A percentile compares a stretch with the other conserved stretches of the same genome.
Evolutionary conservation across 352 stramenopile genomes (phyloP).

Genomic region (Chrysophaeum taylorii): DNA sequence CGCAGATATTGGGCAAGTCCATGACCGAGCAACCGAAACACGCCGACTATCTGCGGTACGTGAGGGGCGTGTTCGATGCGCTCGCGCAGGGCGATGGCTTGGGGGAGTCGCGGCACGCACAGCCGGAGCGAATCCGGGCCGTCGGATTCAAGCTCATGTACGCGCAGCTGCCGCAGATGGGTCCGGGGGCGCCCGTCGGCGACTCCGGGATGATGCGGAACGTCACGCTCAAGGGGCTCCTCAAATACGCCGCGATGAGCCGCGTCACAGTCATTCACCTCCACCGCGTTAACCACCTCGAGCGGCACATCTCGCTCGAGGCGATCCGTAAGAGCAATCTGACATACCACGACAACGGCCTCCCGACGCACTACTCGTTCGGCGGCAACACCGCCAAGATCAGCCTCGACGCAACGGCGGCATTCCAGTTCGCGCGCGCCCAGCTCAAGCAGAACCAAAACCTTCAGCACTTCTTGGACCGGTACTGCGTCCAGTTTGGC

Average conservation of each 20-base stretch:
- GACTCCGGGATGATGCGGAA: background rate
- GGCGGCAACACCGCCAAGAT: too few relatives aligned
- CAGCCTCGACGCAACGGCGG: background rate
- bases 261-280: background rate
- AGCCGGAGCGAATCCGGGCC: background rate
- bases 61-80: background rate
- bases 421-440: background rate
- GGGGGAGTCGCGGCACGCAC: background rate
- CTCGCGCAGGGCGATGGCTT: background rate
- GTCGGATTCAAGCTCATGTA: conserved; percentile 11
- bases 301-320: background rate
- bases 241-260: background rate
- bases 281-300: background rate
- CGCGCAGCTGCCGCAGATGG: background rate
- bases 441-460: background rate
- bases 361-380: too few relatives aligned
- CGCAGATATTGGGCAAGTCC: background rate
- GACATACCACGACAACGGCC: background rate
- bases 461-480: conserved; percentile 5
- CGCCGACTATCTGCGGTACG: background rate
- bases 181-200: background rate
- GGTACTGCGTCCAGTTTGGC: background rate
- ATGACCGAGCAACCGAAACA: background rate
- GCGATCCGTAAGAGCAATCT: background rate
- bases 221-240: conserved; percentile 2